phyloP scores from a whole-genome alignment of 1,284 basidiomycete species.

The Boletellus deceptivus region DNA sequence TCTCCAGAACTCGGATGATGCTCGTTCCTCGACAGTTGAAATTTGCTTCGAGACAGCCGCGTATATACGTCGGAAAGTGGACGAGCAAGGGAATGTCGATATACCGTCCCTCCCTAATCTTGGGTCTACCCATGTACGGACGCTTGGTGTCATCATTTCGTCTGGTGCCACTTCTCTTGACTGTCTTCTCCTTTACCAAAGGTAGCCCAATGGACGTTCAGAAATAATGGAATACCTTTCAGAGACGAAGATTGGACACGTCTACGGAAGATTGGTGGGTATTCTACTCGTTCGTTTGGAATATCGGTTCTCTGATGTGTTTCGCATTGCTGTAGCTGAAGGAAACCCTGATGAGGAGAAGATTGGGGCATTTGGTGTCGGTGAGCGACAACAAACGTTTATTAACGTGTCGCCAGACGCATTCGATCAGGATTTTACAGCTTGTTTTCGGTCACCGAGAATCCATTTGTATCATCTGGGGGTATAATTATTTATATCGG shows the following conservation, averaged over 20 bases:
- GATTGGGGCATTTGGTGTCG: slow-evolving; percentile 85
- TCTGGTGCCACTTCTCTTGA: not conserved
- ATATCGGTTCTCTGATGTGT: not conserved
- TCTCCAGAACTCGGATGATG: slow-evolving; percentile 94
- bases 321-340: slow-evolving; percentile 50
- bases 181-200: slow-evolving; percentile 28
- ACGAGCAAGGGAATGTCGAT: slow-evolving; percentile 2
- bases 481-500: slow-evolving; percentile 38
- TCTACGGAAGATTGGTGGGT: slow-evolving; percentile 81
- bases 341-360: slow-evolving; percentile 84
- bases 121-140: slow-evolving; percentile 50
- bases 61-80: slow-evolving; percentile 44
- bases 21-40: slow-evolving; percentile 77
- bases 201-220: slow-evolving; percentile 77
- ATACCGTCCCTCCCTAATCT: slow-evolving; percentile 50
- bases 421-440: slow-evolving; percentile 66
- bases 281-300: not conserved
- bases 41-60: slow-evolving; percentile 76
- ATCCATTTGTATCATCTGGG: slow-evolving; percentile 90
- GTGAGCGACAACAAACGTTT: slow-evolving; percentile 38
- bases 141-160: slow-evolving; percentile 4
- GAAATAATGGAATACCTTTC: slow-evolving; percentile 85
- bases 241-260: slow-evolving; percentile 85
- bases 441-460: slow-evolving; percentile 84
- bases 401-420: not conserved